phyloP scores from a whole-genome alignment of 2,329 filamentous ascomycete species.

The Pseudocercospora fijiensis region DNA sequence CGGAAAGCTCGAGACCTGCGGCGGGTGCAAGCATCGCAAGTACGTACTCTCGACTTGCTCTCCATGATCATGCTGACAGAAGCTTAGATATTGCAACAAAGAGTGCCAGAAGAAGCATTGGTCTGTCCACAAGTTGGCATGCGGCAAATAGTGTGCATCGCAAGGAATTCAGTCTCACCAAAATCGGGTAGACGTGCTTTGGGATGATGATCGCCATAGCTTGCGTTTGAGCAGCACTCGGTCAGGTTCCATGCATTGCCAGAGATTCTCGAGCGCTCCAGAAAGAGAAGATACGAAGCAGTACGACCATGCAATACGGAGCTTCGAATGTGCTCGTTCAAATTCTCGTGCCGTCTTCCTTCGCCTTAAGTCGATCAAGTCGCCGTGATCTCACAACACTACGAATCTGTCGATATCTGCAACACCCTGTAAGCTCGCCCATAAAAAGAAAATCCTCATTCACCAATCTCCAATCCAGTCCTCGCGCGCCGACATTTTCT shows the following conservation, averaged over 20 bases:
- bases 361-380: too few species aligned
- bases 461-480: too few species aligned
- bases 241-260: neutral
- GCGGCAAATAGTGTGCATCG: neutral
- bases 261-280: neutral
- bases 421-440: neutral
- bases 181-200: neutral
- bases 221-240: neutral
- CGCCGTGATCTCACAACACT: neutral
- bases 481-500: too few species aligned
- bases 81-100: neutral
- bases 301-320: neutral
- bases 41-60: neutral
- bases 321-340: neutral
- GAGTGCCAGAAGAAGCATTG: neutral
- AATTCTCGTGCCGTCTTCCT: neutral
- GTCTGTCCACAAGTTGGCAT: neutral
- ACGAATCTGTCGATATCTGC: neutral
- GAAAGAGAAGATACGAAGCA: neutral
- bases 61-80: neutral
- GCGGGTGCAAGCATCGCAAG: neutral
- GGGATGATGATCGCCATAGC: neutral
- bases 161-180: neutral
- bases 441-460: too few species aligned
- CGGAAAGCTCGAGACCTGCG: neutral